Base-by-base conservation (phyloP, 1,284 basidiomycete genomes). In the Schizophyllum commune region DNA sequence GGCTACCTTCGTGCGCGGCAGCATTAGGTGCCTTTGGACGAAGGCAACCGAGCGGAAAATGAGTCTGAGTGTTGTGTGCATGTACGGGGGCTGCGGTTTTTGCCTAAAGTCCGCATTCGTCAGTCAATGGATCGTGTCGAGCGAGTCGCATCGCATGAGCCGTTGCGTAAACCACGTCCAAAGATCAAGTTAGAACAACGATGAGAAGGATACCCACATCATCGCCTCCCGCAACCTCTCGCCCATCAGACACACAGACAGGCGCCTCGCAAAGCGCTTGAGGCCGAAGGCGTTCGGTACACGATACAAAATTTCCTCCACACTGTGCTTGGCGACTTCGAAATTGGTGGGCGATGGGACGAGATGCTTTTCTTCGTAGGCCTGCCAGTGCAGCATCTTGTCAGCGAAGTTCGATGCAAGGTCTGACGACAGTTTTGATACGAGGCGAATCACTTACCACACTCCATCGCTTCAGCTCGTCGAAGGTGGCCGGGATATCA, bases 141-240 rank as follows among this genome's bases (percentile, higher is more conserved):
- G 39, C 3, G 39, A 53, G 51, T 56, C 11, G 52, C 52, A 57
- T 52, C 27, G 5, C 27, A 5, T 27, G 27, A 27, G 5, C 27
- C 27, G 5, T 3, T 27, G 27, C 27, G 27, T 27, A 5, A 5
- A 27, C 27, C 27, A 27, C 5, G 27, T 27, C 27, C 27, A 5
- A 3, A 27, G 5, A 27, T 27, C 3, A 2, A 27, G 27, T 27
- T 5, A 19, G 34, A 32, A 22, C 58, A 5, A 73, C 73, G 5
- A 27, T 27, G 5, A 2, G 27, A 27, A 27, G 27, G 27, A 27
- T 2, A 27, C 27, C 27, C 61, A 80, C 79, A 78, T 75, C 78
- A 81, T 79, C 1, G 77, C 76, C 8, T 70, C 68, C 8, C 78
- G 70, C 1, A 77, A 73, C 9, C 68, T 66, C 6, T 79, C 77